phyloP scores from a whole-genome alignment of 2,329 filamentous ascomycete species.

The Fusarium temperatum region DNA sequence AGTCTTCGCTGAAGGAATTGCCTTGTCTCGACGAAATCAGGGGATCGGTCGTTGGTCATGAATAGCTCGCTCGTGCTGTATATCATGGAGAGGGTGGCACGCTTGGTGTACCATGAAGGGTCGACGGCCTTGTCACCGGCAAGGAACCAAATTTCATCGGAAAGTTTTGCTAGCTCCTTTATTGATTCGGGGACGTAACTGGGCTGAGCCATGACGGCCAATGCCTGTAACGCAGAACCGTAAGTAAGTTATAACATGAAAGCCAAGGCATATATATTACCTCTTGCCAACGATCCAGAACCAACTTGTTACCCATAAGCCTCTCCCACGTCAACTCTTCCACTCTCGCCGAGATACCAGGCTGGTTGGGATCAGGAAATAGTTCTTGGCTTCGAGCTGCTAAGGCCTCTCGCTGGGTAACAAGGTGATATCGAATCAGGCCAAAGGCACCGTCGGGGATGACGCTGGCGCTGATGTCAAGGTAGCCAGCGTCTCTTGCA shows the following conservation, averaged over 20 bases:
- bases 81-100: constrained; percentile 63
- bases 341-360: constrained; percentile 70
- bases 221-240: constrained; percentile 64
- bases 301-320: constrained; percentile 74
- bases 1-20: constrained; percentile 81
- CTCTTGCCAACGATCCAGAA: constrained; percentile 87
- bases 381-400: constrained; percentile 51
- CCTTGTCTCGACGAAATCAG: constrained; percentile 78
- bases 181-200: constrained; percentile 79
- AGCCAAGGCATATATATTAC: constrained; percentile 57
- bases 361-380: constrained; percentile 49
- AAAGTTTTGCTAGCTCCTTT: constrained; percentile 79
- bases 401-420: constrained; percentile 71
- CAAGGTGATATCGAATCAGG: constrained; percentile 81
- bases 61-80: constrained; percentile 84
- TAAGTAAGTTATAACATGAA: constrained; percentile 17
- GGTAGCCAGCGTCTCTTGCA: constrained; percentile 84
- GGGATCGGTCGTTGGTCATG: constrained; percentile 88
- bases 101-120: constrained; percentile 82
- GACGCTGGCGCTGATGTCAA: constrained; percentile 85
- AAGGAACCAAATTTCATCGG: constrained; percentile 93
- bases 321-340: constrained; percentile 79
- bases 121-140: constrained; percentile 86
- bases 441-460: constrained; percentile 83
- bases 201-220: constrained; percentile 90